Evolutionary conservation across 805 yeast species (phyloP).

Genomic region (Monosporozyma aquatica): DNA sequence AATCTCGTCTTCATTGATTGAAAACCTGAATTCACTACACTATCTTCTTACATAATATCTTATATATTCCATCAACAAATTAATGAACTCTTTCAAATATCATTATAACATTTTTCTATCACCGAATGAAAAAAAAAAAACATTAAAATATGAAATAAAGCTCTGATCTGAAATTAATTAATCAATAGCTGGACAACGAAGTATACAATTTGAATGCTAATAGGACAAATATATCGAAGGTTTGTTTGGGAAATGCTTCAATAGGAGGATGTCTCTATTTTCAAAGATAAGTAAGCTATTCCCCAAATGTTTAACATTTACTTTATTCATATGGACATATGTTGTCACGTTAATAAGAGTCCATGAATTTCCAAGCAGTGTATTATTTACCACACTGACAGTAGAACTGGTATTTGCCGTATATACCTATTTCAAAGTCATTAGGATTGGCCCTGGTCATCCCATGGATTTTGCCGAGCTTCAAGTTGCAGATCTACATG

Average conservation of each 20-base stretch:
- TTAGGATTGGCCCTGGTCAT: slow-evolving; percentile 54
- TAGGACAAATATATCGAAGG: too few relatives aligned
- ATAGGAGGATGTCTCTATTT: background rate
- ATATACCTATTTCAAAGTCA: slow-evolving; percentile 44
- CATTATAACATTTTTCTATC: background rate
- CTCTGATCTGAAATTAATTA: background rate
- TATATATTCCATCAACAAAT: too few relatives aligned
- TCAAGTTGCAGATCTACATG: slow-evolving; percentile 23
- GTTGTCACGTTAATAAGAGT: slow-evolving; percentile 13
- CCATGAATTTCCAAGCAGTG: slow-evolving; percentile 7
- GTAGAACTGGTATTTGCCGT: slow-evolving; percentile 16
- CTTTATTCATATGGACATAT: slow-evolving; percentile 19
- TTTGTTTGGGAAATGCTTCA: too few relatives aligned
- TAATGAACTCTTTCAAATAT: too few relatives aligned
- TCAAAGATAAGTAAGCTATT: slow-evolving; percentile 9
- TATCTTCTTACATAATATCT: too few relatives aligned
- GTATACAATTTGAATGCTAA: too few relatives aligned
- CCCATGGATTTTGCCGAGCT: slow-evolving; percentile 50
- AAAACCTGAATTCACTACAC: too few relatives aligned
- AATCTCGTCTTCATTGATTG: background rate
- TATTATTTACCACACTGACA: slow-evolving; percentile 5
- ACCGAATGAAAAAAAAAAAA: background rate
- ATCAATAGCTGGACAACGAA: too few relatives aligned
- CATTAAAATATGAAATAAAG: background rate
- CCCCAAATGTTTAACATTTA: slow-evolving; percentile 20